Evolutionary conservation across 306 rosid genomes (phyloP), one percentile per base, ranked within the genome.

Genomic region (Sicyos baderoa): DNA sequence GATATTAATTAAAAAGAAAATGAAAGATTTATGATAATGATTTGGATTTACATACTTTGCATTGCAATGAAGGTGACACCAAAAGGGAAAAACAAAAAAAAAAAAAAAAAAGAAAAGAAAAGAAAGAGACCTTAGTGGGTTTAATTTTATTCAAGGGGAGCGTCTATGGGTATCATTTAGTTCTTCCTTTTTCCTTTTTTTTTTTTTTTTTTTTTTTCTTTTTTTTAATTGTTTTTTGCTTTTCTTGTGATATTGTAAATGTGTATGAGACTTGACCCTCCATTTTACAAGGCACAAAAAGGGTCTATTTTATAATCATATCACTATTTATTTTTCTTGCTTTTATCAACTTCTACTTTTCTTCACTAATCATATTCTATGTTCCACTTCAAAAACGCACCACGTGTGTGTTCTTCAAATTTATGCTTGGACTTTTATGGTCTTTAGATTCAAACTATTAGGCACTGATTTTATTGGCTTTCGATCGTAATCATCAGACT

Each of bases 81-180:
- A 65, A 45, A 21, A 65, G 53, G 11, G 27, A 11, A 5, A 9
- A 45, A 45, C 5, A 45, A 45, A 19, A 21, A 3, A 45, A 65
- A 18, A 65, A 45, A 18, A 65, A 4, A 21, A 45, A 48, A 3
- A 8, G 5, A 16, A 45, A 18, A 65, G 5, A 21, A 45, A 18
- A 65, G 5, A 21, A 45, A 48, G 7, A 8, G 5, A 16, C 12
- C 14, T 23, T 67, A 48, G 56, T 66, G 72, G 54, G 6, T 48
- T 67, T 67, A 23, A 23, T 67, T 22, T 65, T 65, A n/a, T 65
- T 15, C 47, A 7, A 22, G 47, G 72, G 55, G 72, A 23, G 72
- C 72, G 72, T 67, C 57, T 67, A 44, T 48, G 72, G 23, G 72
- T 67, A 47, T 67, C 72, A 67, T 48, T 67, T 49, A 67, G 56